Percentiles rank a stretch among this genome's conserved stretches.
Evolutionary conservation across 345 rosid species (phyloP).

Genomic region (Eucalyptus lansdowneana): DNA sequence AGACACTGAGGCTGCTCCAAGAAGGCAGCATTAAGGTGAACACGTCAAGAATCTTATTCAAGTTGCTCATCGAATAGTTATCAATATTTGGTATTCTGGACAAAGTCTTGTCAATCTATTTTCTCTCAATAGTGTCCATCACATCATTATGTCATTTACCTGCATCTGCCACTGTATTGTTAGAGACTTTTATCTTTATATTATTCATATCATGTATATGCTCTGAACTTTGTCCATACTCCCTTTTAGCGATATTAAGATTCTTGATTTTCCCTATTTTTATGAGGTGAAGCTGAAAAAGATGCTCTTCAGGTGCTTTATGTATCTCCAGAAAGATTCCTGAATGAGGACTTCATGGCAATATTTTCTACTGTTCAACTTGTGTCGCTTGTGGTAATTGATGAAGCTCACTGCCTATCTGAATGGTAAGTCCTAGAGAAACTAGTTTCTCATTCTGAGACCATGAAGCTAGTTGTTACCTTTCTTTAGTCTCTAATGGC

Average conservation of each 20-base stretch:
- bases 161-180: neutral
- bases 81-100: neutral
- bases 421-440: slow-evolving; percentile 63
- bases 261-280: neutral
- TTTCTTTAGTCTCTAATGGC: neutral
- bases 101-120: neutral
- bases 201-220: neutral
- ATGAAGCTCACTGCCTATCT: slow-evolving; percentile 97
- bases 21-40: slow-evolving; percentile 69
- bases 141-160: neutral
- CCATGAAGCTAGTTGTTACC: neutral
- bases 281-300: neutral
- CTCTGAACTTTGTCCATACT: neutral
- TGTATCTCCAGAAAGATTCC: slow-evolving; percentile 89
- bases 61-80: neutral
- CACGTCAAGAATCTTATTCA: neutral
- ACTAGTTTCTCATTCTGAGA: neutral
- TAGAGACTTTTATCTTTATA: neutral
- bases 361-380: slow-evolving; percentile 22
- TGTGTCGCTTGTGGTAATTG: slow-evolving; percentile 82
- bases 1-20: slow-evolving; percentile 51
- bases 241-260: neutral
- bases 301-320: slow-evolving; percentile 64
- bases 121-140: neutral
- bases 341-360: slow-evolving; percentile 69